A percentile compares a stretch with the other conserved stretches of the same genome.
phyloP scores from a whole-genome alignment of 345 rosid species.

The rapeseed (Brassica napus) region Da-Ae NC_063436.1:5553001-5553500 shows the following conservation, averaged over 20 bases:
- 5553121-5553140: background rate
- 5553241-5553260: background rate
- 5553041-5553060: background rate
- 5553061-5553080: background rate
- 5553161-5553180: background rate
- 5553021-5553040: background rate
- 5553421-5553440: background rate
- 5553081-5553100: background rate
- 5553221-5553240: background rate
- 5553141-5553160: background rate
- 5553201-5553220: background rate
- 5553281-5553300: background rate
- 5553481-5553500: background rate
- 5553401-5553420: background rate
- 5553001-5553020: conserved; percentile 1
- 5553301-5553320: background rate
- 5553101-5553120: background rate
- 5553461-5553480: background rate
- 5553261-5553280: background rate
- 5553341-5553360: background rate
- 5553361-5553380: background rate
- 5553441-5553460: background rate
- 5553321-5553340: background rate
- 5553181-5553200: background rate
- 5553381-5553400: too few relatives aligned